A percentile compares a stretch with the other conserved stretches of the same genome.
Evolutionary conservation across 371 early-diverging fungal species (phyloP).

Genomic region (Lichtheimia ornata): DNA sequence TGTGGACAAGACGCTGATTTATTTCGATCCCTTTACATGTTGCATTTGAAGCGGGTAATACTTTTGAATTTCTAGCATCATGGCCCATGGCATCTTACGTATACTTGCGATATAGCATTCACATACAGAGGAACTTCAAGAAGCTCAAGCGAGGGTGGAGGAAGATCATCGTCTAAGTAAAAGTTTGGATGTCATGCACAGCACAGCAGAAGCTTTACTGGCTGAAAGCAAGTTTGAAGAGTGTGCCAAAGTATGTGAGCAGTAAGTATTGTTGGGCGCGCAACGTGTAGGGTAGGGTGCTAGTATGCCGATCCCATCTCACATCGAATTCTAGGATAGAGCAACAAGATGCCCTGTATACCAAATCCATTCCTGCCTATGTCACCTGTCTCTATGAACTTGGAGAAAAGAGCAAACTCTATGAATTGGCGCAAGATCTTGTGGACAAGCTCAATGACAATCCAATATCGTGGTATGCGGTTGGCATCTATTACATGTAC

Average conservation of each 20-base stretch:
- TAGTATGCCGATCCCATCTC: too few species aligned
- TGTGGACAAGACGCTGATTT: slow-evolving; percentile 60
- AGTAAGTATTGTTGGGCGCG: slow-evolving; percentile 34
- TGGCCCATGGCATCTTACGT: background rate
- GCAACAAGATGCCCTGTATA: slow-evolving; percentile 59
- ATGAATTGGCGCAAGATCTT: slow-evolving; percentile 49
- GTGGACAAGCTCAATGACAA: slow-evolving; percentile 32
- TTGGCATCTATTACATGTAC: slow-evolving; percentile 74
- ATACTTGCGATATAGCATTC: slow-evolving; percentile 27
- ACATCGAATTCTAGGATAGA: slow-evolving; percentile 67
- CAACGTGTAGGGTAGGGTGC: slow-evolving; percentile 51
- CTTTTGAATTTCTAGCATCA: background rate
- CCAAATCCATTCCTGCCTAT: slow-evolving; percentile 59
- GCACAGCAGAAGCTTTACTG: slow-evolving; percentile 61
- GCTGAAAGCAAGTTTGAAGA: slow-evolving; percentile 56
- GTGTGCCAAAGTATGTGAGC: slow-evolving; percentile 57
- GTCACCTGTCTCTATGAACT: slow-evolving; percentile 68
- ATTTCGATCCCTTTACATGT: slow-evolving; percentile 59
- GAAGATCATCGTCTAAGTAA: slow-evolving; percentile 42
- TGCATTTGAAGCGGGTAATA: slow-evolving; percentile 60
- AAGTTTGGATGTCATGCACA: slow-evolving; percentile 63
- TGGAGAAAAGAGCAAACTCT: slow-evolving; percentile 60
- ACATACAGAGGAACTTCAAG: slow-evolving; percentile 40
- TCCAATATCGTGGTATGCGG: slow-evolving; percentile 66
- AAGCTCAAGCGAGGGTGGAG: slow-evolving; percentile 41